Evolutionary conservation across 371 early-diverging fungal genomes (phyloP).

Genomic region (Mucor irregularis): DNA sequence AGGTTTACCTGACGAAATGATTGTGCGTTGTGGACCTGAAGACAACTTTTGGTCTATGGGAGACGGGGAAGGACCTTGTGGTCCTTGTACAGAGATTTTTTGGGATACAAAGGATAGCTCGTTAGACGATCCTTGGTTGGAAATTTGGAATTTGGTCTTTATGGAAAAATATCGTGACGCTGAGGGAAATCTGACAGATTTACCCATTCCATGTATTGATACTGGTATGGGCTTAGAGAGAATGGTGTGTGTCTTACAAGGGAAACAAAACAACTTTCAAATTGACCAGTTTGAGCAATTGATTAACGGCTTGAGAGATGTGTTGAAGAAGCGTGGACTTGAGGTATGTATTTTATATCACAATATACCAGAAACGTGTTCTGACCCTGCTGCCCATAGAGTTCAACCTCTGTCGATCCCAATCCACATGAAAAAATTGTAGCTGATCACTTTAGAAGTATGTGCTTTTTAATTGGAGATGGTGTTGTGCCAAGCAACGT

Average conservation of each 20-base stretch:
- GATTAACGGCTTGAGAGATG: conserved; percentile 44
- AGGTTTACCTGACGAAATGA: conserved; percentile 62
- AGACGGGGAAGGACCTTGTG: conserved; percentile 82
- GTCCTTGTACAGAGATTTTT: conserved; percentile 81
- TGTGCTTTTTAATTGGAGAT: conserved; percentile 73
- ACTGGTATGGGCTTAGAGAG: conserved; percentile 87
- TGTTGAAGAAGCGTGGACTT: conserved; percentile 39
- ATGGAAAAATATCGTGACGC: conserved; percentile 70
- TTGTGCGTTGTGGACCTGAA: conserved; percentile 57
- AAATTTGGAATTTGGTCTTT: conserved; percentile 87
- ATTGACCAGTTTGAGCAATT: conserved; percentile 65
- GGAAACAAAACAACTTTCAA: conserved; percentile 69
- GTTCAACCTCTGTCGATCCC: conserved; percentile 28
- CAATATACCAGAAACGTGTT: background rate
- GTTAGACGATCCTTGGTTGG: conserved; percentile 64
- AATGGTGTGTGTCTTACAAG: conserved; percentile 65
- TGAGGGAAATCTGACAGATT: conserved; percentile 53
- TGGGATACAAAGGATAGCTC: conserved; percentile 69
- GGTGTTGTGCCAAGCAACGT: conserved; percentile 79
- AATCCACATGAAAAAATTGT: conserved; percentile 66
- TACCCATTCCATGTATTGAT: conserved; percentile 71
- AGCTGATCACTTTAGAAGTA: conserved; percentile 76
- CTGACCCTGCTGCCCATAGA: background rate
- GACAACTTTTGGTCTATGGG: conserved; percentile 90
- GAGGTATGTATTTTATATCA: conserved; percentile 11